Percentiles rank a stretch among this genome's conserved stretches.
Evolutionary conservation across 2,329 filamentous ascomycete species (phyloP).

Genomic region (Colletotrichum sublineola): DNA sequence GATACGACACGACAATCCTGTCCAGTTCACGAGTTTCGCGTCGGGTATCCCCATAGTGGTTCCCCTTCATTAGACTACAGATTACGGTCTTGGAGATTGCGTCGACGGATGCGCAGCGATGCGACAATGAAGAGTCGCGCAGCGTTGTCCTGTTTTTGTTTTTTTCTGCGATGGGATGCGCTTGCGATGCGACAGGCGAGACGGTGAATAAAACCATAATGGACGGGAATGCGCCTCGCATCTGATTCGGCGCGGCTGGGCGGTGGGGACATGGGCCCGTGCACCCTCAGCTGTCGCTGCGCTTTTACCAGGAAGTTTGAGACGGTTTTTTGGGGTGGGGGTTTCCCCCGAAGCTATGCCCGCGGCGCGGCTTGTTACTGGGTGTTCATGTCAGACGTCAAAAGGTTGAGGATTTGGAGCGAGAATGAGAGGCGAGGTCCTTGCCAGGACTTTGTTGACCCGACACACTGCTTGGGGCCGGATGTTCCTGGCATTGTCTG

Average conservation of each 20-base stretch:
- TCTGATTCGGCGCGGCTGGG: slow-evolving; percentile 33
- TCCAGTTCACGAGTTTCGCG: not conserved
- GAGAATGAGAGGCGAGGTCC: not conserved
- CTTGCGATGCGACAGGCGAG: slow-evolving; percentile 9
- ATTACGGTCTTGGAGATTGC: not conserved
- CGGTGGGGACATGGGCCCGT: not conserved
- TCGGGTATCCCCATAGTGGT: not conserved
- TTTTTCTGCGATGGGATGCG: slow-evolving; percentile 13
- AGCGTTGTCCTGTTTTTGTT: not conserved
- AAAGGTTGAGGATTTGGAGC: not conserved
- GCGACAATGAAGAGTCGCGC: slow-evolving; percentile 7
- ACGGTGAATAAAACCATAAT: slow-evolving; percentile 12
- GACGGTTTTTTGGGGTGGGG: not conserved
- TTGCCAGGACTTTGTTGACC: not conserved
- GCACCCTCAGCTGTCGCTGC: slow-evolving; percentile 29
- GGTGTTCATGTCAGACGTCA: not conserved
- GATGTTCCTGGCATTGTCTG: not conserved
- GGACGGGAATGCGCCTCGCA: slow-evolving; percentile 24
- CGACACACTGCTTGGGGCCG: not conserved
- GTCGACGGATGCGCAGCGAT: not conserved
- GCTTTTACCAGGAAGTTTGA: not conserved
- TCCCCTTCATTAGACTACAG: not conserved
- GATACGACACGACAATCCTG: not conserved
- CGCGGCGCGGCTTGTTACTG: not conserved
- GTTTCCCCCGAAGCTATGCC: not conserved